Evolutionary conservation across 1,139 yeast species (phyloP).

Genomic region (Wickerhamomyces sp.): DNA sequence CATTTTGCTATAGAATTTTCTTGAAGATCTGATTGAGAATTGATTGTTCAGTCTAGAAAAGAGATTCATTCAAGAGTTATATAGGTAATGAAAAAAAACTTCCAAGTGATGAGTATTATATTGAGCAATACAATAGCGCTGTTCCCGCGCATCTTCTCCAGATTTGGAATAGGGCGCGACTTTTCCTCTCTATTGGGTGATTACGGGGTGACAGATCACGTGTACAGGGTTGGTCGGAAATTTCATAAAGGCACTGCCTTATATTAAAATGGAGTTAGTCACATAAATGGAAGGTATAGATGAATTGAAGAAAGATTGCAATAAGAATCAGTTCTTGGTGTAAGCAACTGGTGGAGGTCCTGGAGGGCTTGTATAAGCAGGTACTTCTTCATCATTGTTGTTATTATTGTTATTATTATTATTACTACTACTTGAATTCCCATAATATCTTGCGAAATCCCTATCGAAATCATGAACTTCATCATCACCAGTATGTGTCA

Average conservation of each 20-base stretch:
- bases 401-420: neutral
- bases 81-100: too few species aligned
- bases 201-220: neutral
- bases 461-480: constrained; percentile 13
- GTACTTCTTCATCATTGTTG: neutral
- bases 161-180: neutral
- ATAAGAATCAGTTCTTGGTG: neutral
- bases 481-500: constrained; percentile 5
- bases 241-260: too few species aligned
- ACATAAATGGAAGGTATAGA: too few species aligned
- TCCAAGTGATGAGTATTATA: neutral
- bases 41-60: too few species aligned
- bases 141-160: neutral
- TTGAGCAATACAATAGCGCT: neutral
- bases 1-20: constrained; percentile 3
- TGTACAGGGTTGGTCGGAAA: neutral
- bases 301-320: too few species aligned
- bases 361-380: neutral
- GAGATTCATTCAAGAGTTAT: too few species aligned
- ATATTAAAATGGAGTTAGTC: too few species aligned
- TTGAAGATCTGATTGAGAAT: too few species aligned
- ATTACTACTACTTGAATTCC: neutral
- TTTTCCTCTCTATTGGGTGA: neutral
- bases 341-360: constrained; percentile 1
- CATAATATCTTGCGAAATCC: constrained; percentile 22